A percentile compares a stretch with the other conserved stretches of the same genome.
Conservation (phyloP, 352 stramenopile species). For the Globisporangium ultimum region DNA sequence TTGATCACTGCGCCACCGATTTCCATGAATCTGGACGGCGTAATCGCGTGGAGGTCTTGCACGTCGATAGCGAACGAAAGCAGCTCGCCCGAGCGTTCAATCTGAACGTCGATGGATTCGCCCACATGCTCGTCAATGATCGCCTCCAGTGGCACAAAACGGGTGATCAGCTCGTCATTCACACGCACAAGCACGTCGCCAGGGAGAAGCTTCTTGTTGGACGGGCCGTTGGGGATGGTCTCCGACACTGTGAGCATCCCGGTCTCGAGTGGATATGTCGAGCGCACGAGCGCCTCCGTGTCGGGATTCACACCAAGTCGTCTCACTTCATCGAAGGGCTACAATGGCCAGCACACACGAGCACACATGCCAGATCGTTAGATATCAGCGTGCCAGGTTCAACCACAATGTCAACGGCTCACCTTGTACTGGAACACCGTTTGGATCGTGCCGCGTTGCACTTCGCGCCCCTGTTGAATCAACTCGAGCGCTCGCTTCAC, state of each 20-base stretch:
- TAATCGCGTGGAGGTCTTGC: constrained; percentile 85
- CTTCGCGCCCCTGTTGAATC: constrained; percentile 60
- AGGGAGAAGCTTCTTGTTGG: constrained; percentile 76
- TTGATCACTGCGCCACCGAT: constrained; percentile 88
- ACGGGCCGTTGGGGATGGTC: constrained; percentile 78
- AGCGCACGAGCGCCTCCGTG: constrained; percentile 77
- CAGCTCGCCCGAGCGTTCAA: constrained; percentile 76
- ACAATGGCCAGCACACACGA: not conserved
- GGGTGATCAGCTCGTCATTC: constrained; percentile 77
- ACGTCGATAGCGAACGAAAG: constrained; percentile 63
- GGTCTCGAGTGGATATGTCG: constrained; percentile 78
- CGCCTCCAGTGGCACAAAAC: constrained; percentile 85
- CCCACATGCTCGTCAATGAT: constrained; percentile 79
- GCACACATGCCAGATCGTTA: not conserved
- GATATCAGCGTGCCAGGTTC: no score
- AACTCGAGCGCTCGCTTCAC: constrained; percentile 86
- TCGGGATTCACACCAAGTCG: constrained; percentile 74
- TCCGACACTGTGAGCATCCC: constrained; percentile 90
- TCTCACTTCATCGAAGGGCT: constrained; percentile 89
- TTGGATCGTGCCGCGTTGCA: constrained; percentile 87
- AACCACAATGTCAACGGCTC: not conserved
- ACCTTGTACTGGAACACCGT: constrained; percentile 88
- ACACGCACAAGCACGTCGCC: constrained; percentile 88
- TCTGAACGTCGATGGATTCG: constrained; percentile 65
- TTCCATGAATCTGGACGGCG: constrained; percentile 82